Evolutionary conservation across 148 eudicot species (phyloP).

Genomic region (Vaccinium myrtillus): DNA sequence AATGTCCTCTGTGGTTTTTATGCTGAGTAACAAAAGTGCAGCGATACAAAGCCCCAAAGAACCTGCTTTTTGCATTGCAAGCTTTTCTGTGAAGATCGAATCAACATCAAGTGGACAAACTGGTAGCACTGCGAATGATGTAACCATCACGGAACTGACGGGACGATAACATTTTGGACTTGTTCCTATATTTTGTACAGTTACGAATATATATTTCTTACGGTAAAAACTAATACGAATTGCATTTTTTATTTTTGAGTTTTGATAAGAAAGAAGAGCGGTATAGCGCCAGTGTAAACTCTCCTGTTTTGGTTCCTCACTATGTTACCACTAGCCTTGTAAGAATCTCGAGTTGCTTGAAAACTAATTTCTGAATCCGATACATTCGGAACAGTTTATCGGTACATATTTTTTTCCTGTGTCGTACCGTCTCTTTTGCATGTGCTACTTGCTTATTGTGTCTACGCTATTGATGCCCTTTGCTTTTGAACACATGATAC

Average conservation of each 20-base stretch:
- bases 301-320: not conserved
- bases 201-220: not conserved
- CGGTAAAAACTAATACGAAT: not conserved
- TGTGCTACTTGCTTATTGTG: not conserved
- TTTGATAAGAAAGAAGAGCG: not conserved
- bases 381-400: not conserved
- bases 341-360: not conserved
- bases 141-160: slow-evolving; percentile 21
- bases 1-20: slow-evolving; percentile 24
- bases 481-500: not conserved
- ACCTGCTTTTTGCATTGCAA: slow-evolving; percentile 22
- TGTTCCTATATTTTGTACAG: slow-evolving; percentile 4
- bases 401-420: not conserved
- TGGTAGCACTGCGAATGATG: slow-evolving; percentile 18
- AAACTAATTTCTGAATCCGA: not conserved
- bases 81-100: slow-evolving; percentile 17
- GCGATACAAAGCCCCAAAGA: slow-evolving; percentile 10
- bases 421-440: not conserved
- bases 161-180: slow-evolving; percentile 10
- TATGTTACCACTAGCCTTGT: not conserved
- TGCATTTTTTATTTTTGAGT: not conserved
- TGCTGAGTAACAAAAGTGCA: slow-evolving; percentile 22
- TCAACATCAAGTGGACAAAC: slow-evolving; percentile 17
- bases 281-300: not conserved
- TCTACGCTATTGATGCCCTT: not conserved